A percentile compares a stretch with the other conserved stretches of the same genome.
These are phyloP conservation scores for Daldinia childiae DNA, from an alignment of 495 filamentous ascomycete species.

Conservation along the genomic window DNA sequence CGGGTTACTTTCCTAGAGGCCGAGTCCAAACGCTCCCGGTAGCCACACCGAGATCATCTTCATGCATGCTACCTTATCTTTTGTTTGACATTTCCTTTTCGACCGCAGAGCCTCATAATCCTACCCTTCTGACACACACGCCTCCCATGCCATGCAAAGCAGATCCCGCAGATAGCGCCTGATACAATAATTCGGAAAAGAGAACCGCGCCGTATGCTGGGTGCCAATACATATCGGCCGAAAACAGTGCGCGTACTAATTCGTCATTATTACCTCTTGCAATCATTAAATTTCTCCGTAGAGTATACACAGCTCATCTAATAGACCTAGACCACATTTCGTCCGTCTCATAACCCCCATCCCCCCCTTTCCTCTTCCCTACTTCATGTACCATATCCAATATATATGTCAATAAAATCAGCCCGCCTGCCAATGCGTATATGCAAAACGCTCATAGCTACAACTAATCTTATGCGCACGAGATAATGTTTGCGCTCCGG, in stretches of 20 bases:
- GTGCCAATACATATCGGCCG: background rate
- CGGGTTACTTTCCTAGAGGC: slow-evolving; percentile 18
- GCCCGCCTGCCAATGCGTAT: slow-evolving; percentile 10
- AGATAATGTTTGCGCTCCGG: slow-evolving; percentile 1
- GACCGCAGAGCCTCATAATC: slow-evolving; percentile 10
- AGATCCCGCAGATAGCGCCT: background rate
- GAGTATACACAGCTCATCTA: slow-evolving; percentile 8
- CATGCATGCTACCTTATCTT: background rate
- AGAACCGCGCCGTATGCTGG: background rate
- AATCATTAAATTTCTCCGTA: slow-evolving; percentile 4
- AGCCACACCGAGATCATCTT: slow-evolving; percentile 25
- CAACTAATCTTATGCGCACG: slow-evolving; percentile 18
- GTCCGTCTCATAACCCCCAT: slow-evolving; percentile 20
- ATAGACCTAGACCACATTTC: slow-evolving; percentile 1
- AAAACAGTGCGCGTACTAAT: background rate
- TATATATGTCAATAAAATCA: slow-evolving; percentile 10
- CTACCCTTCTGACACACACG: background rate
- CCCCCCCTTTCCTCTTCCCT: background rate
- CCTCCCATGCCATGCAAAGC: background rate
- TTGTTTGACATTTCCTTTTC: slow-evolving; percentile 3
- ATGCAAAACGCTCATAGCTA: slow-evolving; percentile 18
- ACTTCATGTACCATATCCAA: slow-evolving; percentile 7
- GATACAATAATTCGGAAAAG: slow-evolving; percentile 5
- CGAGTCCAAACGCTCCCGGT: background rate
- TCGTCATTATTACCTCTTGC: background rate